These are phyloP conservation scores for Recurvomyces mirabilis DNA, from an alignment of 495 filamentous ascomycete species.

Conservation along the genomic window DNA sequence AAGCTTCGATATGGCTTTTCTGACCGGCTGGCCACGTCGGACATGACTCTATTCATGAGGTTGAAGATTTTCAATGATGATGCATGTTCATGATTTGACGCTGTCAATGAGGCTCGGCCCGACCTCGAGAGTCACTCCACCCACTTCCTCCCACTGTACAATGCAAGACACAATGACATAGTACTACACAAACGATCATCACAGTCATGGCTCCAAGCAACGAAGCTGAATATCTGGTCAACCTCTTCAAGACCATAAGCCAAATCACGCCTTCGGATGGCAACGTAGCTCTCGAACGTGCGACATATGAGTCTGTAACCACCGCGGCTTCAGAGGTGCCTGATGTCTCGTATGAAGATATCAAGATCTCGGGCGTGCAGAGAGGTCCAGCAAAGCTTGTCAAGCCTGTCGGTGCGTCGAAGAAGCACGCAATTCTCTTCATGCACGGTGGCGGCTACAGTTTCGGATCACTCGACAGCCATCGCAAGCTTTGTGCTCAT, in stretches of 20 bases:
- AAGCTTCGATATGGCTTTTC: too few species aligned
- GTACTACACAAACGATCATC: too few species aligned
- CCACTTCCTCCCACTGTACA: too few species aligned
- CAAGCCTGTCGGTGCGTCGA: slow-evolving; percentile 1
- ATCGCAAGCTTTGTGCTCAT: slow-evolving; percentile 5
- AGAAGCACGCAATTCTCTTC: slow-evolving; percentile 8
- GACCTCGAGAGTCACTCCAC: too few species aligned
- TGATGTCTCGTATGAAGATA: slow-evolving; percentile 5
- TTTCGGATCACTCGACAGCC: slow-evolving; percentile 4
- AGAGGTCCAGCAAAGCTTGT: slow-evolving; percentile 3
- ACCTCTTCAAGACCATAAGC: not conserved
- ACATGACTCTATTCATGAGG: too few species aligned
- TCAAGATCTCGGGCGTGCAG: not conserved
- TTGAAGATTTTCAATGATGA: too few species aligned
- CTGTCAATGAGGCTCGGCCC: too few species aligned
- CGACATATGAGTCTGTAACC: slow-evolving; percentile 7
- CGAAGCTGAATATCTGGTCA: slow-evolving; percentile 3
- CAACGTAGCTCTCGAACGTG: not conserved
- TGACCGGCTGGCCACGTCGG: too few species aligned
- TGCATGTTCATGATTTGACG: too few species aligned
- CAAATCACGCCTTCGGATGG: not conserved
- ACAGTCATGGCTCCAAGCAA: slow-evolving; percentile 14
- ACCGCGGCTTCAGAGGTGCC: not conserved
- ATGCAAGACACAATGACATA: too few species aligned
- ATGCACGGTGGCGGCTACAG: slow-evolving; percentile 13